phyloP scores from a whole-genome alignment of 805 yeast genomes.

The Candida schatavii region DNA sequence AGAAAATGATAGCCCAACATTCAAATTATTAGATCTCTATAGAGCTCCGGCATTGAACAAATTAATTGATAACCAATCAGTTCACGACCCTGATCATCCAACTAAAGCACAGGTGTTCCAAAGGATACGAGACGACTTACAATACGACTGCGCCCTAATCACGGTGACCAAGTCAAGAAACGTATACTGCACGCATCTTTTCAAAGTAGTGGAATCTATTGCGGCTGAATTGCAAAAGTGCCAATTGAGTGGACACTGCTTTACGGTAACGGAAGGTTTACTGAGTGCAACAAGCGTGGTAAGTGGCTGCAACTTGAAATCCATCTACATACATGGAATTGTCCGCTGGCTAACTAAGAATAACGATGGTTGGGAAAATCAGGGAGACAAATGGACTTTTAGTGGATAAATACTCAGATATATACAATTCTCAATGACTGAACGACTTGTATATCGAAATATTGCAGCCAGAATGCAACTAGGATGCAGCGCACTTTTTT shows the following conservation, averaged over 20 bases:
- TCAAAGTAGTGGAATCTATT: not conserved
- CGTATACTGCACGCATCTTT: conserved; percentile 11
- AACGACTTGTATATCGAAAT: no score
- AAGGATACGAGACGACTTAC: conserved; percentile 24
- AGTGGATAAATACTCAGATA: no score
- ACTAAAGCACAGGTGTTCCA: conserved; percentile 20
- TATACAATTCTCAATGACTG: no score
- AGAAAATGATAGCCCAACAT: conserved; percentile 10
- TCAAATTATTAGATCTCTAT: conserved; percentile 21
- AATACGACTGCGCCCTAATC: conserved; percentile 19
- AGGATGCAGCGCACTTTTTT: no score
- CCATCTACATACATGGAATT: not conserved
- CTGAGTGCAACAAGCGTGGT: no score
- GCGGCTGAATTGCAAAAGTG: conserved; percentile 11
- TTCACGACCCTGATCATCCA: conserved; percentile 3
- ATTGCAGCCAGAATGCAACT: no score
- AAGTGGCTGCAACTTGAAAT: not conserved
- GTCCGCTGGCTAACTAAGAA: not conserved
- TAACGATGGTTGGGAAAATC: no score
- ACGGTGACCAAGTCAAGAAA: conserved; percentile 20
- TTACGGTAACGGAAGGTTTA: no score
- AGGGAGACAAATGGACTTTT: no score
- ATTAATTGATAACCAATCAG: conserved; percentile 13
- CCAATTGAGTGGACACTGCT: no score
- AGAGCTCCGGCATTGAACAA: conserved; percentile 14